Evolutionary conservation across 148 eudicot species (phyloP), one percentile per base, ranked within the genome.

Genomic region (Rhododendron mucronatum): DNA sequence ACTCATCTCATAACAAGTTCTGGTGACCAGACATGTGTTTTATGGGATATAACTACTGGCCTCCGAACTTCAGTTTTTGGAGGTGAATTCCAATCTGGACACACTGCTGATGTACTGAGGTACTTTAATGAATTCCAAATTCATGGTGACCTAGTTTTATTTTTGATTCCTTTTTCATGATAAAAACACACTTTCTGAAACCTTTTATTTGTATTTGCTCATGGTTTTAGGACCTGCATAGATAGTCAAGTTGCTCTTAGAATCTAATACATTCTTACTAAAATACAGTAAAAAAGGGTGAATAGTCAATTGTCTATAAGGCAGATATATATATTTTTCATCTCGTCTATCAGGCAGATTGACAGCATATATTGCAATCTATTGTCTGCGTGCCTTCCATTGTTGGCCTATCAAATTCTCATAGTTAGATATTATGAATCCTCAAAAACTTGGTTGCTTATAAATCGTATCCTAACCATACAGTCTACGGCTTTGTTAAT

Each of bases 81-180:
- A 86, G 99, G 99, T 82, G 99, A 97, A 92, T 95, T 93, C 90
- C 99, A 95, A 83, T 97, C 96, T 82, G 99, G 99, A 47, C 99
- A 95, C 88, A 95, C 96, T 87, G 93, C 93, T 87, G 99, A 97
- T 86, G 98, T 97, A 75, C 84, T 93, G 82, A 95, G 99, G 99
- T 95, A 92, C 81, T 86, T 87, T 53, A 35, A 45, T 80, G 75
- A 87, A 41, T 21, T 59, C n/a, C 28, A 79, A 20, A 69, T 55
- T 82, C 0, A 7, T 53, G 59, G 41, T 69, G 30, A 30, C 44
- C 61, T 14, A 50, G 10, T 71, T 55, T 47, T 53, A 33, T 16
- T 83, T 1, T 81, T 55, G 2, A 15, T 85, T 85, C 51, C 14
- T 67, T 86, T 78, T 78, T 81, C 44, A 26, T 59, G 11, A 28